Evolutionary conservation across 805 yeast genomes (phyloP), one percentile per base, ranked within the genome.

Genomic region (Candida xiaguanensis): DNA sequence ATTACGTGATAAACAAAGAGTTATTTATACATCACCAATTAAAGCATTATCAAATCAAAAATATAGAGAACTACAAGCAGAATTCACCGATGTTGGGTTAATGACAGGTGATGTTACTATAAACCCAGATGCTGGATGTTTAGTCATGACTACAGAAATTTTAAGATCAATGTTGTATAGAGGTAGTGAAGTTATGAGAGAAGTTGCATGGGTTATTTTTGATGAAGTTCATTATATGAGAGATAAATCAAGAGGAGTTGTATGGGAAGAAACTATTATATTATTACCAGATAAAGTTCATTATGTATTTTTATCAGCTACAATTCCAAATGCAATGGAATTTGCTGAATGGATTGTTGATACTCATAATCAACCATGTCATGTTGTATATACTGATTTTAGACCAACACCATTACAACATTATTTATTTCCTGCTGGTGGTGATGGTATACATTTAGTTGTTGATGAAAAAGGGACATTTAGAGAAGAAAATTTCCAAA

Each of bases 71-170:
- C 70, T 93, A 49, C 70, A 82, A 41, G 95, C 95, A 2, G 95
- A 90, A 54, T 87, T 93, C 69, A 91, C 93, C 16, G 98, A 93
- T 59, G 98, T 93, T 22, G 99, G 99, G 36, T 74, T 93, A 44
- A 93, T 93, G 95, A 93, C 99, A 9, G 99, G 99, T 61, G 99
- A 93, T 74, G 96, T 93, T 32, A 91, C 97, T 18, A 93, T 93
- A 49, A 93, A 93, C 54, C 98, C 98, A 3, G 97, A 91, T 52
- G 99, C 99, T 3, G 91, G 95, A 31, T 93, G 99, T 70, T 71
- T 93, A 48, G 97, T 93, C 36, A 93, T 93, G 99, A 93, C 99
- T 15, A 93, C 99, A 0, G 99, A 93, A 65, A 95, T 93, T 82
- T 72, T 93, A 53, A 71, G 99, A 56, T 83, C 95, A 42, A 93